These are phyloP conservation scores for Pichia kudriavzevii DNA, from an alignment of 1,139 yeast genomes.

Conservation along the genomic window DNA sequence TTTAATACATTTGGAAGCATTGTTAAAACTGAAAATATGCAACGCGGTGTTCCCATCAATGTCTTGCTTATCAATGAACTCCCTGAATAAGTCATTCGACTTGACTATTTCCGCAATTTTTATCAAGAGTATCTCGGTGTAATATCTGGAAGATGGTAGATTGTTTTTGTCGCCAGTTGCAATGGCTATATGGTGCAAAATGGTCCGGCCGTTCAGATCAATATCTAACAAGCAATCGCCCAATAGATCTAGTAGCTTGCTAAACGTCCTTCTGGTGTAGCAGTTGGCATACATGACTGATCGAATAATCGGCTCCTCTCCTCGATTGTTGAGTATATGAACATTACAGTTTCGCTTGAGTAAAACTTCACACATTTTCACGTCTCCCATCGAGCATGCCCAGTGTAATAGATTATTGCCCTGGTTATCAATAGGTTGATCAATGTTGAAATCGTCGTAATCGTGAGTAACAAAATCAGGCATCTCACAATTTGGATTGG, in stretches of 20 bases:
- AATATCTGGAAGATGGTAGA: constrained; percentile 71
- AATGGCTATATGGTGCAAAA: constrained; percentile 75
- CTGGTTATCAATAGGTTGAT: constrained; percentile 48
- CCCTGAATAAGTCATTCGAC: constrained; percentile 46
- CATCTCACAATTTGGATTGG: constrained; percentile 18
- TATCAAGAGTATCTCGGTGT: constrained; percentile 68
- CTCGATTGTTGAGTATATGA: constrained; percentile 39
- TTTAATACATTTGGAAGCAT: constrained; percentile 68
- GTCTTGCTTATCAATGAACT: constrained; percentile 75
- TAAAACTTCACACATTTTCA: constrained; percentile 42
- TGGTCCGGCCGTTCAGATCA: constrained; percentile 62
- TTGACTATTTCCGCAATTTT: constrained; percentile 54
- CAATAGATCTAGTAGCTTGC: constrained; percentile 38
- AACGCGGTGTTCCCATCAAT: constrained; percentile 81
- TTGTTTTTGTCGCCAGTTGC: constrained; percentile 52
- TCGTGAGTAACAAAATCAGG: constrained; percentile 25
- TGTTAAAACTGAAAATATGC: constrained; percentile 71
- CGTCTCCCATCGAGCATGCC: constrained; percentile 59
- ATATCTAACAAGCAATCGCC: constrained; percentile 43
- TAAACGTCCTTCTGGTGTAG: constrained; percentile 41
- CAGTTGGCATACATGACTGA: constrained; percentile 47
- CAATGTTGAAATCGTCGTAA: constrained; percentile 37
- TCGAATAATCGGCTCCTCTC: constrained; percentile 54
- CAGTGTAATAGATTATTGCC: constrained; percentile 55
- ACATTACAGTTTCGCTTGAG: constrained; percentile 32